Evolutionary conservation across 495 filamentous ascomycete species (phyloP).

Genomic region (Penicillium bialowiezense): DNA sequence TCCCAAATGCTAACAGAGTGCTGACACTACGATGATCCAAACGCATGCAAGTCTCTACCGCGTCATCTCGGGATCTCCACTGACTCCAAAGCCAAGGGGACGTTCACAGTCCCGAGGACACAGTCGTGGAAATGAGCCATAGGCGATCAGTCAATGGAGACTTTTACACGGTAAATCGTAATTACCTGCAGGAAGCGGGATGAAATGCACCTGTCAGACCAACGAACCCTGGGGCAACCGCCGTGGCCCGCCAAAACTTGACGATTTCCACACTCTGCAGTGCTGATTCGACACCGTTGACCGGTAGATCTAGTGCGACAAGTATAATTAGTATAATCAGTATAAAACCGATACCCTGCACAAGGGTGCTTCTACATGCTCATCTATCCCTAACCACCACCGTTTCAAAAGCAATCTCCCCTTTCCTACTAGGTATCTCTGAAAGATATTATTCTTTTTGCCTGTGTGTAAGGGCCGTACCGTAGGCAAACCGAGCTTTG

Average conservation of each 20-base stretch:
- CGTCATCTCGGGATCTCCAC: conserved; percentile 2
- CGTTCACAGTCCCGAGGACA: conserved; percentile 16
- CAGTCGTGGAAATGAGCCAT: conserved; percentile 13
- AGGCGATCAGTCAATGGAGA: conserved; percentile 8
- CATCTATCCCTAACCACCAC: neutral
- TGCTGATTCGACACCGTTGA: neutral
- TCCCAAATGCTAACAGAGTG: neutral
- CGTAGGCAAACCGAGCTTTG: conserved; percentile 10
- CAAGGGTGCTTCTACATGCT: neutral
- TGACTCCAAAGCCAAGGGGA: conserved; percentile 1
- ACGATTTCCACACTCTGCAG: conserved; percentile 4
- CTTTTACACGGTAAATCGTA: conserved; percentile 8
- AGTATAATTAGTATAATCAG: neutral
- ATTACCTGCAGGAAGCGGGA: conserved; percentile 18
- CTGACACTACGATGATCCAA: neutral
- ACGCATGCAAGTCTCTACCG: conserved; percentile 2
- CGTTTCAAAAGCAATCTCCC: conserved; percentile 2
- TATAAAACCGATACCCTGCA: neutral
- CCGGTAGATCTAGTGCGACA: neutral
- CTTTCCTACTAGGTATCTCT: conserved; percentile 1
- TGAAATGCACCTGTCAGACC: conserved; percentile 20
- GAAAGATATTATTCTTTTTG: neutral
- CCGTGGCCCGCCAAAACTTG: conserved; percentile 22
- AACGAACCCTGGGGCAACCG: conserved; percentile 33
- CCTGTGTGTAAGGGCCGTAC: conserved; percentile 20